Evolutionary conservation across 2,329 filamentous ascomycete species (phyloP), one percentile per base, ranked within the genome.

Genomic region (Coniochaeta sp.): DNA sequence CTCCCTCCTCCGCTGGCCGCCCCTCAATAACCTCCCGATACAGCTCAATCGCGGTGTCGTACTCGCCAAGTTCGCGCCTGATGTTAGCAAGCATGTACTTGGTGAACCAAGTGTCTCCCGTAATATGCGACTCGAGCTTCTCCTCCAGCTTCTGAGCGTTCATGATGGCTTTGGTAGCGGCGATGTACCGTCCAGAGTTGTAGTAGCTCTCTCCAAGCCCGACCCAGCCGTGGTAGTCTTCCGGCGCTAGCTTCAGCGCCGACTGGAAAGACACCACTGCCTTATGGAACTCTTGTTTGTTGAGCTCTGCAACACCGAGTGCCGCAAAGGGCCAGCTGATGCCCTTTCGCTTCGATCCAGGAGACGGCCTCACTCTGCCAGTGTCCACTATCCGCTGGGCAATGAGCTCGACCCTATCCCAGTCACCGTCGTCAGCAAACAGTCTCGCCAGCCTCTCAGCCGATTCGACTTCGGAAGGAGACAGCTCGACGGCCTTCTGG

Each of bases 121-220:
- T 64, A 28, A 81, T 75, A 45, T 79, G 67, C 62, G 77, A 63
- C n/a, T 74, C 67, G 0, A 50, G 52, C 1, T 77, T 75, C 26
- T 81, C 75, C 56, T 92, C 88, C 4, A 96, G 76, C 51, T 79
- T 81, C 63, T 92, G 85, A 0, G 92, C 94, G 62, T 95, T 87
- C 30, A 88, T 75, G 58, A 97, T 94, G 0, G 94, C 91, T 63
- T 94, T 92, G 3, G 87, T 89, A 0, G 94, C 92, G n/a, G 94
- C 92, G 54, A 96, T 87, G 63, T 95, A 95, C 56, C 92, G 81
- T 9, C 94, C 92, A 14, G 91, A 95, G 59, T 89, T 94, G 65
- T 96, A 87, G 63, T 99, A 99, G 63, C 91, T 95, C 71, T 99
- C 94, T n/a, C 92, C 94, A 1, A 99, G 77, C 1, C 94, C 94